Evolutionary conservation across 768 basidiomycete genomes (phyloP).

Genomic region (Scleroderma bovista): DNA sequence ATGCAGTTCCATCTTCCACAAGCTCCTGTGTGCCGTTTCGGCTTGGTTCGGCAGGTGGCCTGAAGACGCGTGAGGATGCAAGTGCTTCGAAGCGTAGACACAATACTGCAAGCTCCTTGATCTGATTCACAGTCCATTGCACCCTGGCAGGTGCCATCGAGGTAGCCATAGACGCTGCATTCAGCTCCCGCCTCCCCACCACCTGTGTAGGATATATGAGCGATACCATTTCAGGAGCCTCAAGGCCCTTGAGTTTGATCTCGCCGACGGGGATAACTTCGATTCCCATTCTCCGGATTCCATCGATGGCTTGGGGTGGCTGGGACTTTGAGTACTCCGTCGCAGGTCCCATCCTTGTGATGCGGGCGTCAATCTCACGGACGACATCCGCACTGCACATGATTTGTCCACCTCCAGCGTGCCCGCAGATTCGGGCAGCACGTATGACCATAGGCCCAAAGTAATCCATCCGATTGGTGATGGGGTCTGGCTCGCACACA

Average conservation of each 20-base stretch:
- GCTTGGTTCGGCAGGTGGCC: constrained; percentile 39
- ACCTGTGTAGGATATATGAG: constrained; percentile 74
- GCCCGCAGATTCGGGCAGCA: constrained; percentile 75
- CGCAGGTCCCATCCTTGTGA: constrained; percentile 48
- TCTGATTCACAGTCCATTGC: constrained; percentile 69
- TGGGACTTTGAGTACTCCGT: constrained; percentile 59
- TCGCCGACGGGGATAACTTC: constrained; percentile 77
- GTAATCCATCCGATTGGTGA: constrained; percentile 96
- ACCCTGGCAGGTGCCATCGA: constrained; percentile 32
- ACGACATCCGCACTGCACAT: constrained; percentile 86
- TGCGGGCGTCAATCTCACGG: constrained; percentile 65
- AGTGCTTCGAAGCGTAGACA: constrained; percentile 79
- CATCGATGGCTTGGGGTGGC: constrained; percentile 60
- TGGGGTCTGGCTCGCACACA: constrained; percentile 84
- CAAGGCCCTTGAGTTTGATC: constrained; percentile 89
- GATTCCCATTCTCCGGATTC: constrained; percentile 67
- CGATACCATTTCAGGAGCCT: constrained; percentile 85
- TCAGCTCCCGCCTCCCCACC: constrained; percentile 54
- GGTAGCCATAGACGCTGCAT: constrained; percentile 11
- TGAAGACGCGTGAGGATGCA: constrained; percentile 56
- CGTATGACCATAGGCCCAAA: constrained; percentile 96
- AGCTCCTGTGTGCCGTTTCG: constrained; percentile 24
- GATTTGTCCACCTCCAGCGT: constrained; percentile 89
- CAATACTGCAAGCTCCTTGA: constrained; percentile 65
- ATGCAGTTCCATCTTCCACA: constrained; percentile 9